Base-by-base conservation (phyloP, 2,329 filamentous ascomycete genomes). In the Alternaria novae-zelandiae region DNA sequence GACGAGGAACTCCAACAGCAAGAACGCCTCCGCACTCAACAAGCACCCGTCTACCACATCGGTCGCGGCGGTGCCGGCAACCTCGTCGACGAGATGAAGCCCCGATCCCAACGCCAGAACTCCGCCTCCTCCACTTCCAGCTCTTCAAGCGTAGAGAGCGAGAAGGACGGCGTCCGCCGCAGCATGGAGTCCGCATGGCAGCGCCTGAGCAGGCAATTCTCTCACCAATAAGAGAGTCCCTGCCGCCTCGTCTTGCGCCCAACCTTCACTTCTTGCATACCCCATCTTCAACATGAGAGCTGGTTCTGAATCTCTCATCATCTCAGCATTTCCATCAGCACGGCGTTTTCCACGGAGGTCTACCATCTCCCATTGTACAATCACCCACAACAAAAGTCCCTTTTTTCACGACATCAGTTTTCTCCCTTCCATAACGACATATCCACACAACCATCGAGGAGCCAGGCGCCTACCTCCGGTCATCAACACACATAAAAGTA, bases 1-100 rank as follows among this genome's bases (percentile, higher is more conserved):
- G 88, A 90, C 77, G 88, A 90, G 80, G 88, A 90, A 73, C 83
- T 90, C 55, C 84, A 87, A 69, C 84, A 84, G 61, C 85, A 88
- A 64, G 81, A 86, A 66, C 83, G 84, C 60, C 81, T 86, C 58
- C 84, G 85, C 74, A 82, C 83, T 67, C 80, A 84, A 71, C 82
- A 85, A 50, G 87, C 87, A 3, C 88, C 88, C 17, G 84, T 90
- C 65, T 90, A 89, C 82, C 86, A 89, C 75, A 85, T 89, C 66
- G 88, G 88, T 46, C 83, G 88, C 47, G 88, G 88, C 20, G 88
- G 88, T 44, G 86, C 85, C 12, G 88, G 86, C 54, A 90, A 90
- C 77, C 67, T 78, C 45, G 75, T 84, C 65, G 75, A 82, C 49
- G 81, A 82, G 69, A 74, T 75, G 71, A 72, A 79, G 66, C 73